These are phyloP conservation scores for Candida tammaniensis DNA, from an alignment of 805 yeast genomes.

Conservation along the genomic window DNA sequence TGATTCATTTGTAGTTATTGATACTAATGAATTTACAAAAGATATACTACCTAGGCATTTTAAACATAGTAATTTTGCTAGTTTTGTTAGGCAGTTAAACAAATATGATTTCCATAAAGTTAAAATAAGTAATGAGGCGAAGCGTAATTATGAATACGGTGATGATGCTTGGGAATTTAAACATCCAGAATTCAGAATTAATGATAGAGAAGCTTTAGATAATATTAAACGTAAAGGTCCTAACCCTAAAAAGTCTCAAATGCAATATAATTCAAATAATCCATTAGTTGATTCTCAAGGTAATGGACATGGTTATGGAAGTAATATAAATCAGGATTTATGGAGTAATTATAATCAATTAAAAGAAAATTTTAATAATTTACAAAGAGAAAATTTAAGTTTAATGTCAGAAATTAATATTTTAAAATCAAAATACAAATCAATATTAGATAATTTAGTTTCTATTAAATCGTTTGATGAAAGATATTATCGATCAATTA, in stretches of 20 bases:
- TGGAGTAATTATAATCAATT: constrained; percentile 15
- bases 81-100: constrained; percentile 93
- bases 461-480: constrained; percentile 57
- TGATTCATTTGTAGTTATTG: constrained; percentile 82
- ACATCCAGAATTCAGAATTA: constrained; percentile 81
- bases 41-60: constrained; percentile 88
- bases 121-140: constrained; percentile 65
- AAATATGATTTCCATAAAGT: constrained; percentile 98
- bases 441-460: constrained; percentile 59
- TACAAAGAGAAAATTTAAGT: constrained; percentile 30
- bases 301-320: background rate
- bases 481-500: constrained; percentile 51
- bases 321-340: constrained; percentile 4
- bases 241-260: constrained; percentile 39
- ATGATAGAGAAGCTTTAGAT: constrained; percentile 76
- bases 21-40: constrained; percentile 87
- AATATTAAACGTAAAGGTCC: constrained; percentile 85
- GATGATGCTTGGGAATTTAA: constrained; percentile 92
- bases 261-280: background rate
- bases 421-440: constrained; percentile 57
- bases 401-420: constrained; percentile 34
- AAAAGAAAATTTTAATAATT: constrained; percentile 30
- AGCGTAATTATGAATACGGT: constrained; percentile 52
- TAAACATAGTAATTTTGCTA: constrained; percentile 93
- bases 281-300: too few species aligned